Evolutionary conservation across 2,329 filamentous ascomycete species (phyloP).

Genomic region (Cercospora beticola): DNA sequence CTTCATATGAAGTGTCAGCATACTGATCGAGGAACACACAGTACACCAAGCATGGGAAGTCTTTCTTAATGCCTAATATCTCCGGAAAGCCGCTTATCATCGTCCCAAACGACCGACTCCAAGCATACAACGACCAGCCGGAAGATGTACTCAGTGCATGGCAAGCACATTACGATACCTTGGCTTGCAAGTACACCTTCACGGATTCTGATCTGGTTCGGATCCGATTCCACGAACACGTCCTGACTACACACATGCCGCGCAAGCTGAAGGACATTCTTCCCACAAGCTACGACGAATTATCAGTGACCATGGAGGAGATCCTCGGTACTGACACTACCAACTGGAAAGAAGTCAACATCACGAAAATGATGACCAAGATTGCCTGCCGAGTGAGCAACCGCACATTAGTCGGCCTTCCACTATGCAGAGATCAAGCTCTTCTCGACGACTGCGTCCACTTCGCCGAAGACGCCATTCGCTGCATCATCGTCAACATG

Average conservation of each 20-base stretch:
- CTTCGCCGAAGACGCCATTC: constrained; percentile 53
- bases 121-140: constrained; percentile 47
- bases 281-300: constrained; percentile 42
- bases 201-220: constrained; percentile 38
- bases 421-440: constrained; percentile 48
- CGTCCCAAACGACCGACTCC: constrained; percentile 24
- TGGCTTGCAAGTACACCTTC: constrained; percentile 45
- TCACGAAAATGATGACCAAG: constrained; percentile 38
- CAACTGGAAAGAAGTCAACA: constrained; percentile 39
- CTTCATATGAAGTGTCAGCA: no score
- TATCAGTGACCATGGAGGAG: constrained; percentile 37
- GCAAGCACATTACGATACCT: constrained; percentile 41
- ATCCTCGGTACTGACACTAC: constrained; percentile 41
- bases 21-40: not conserved
- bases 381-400: constrained; percentile 46
- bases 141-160: constrained; percentile 42
- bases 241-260: constrained; percentile 44
- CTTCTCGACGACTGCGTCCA: constrained; percentile 51
- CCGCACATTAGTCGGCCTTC: constrained; percentile 47
- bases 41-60: constrained; percentile 25
- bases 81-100: constrained; percentile 25
- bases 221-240: constrained; percentile 44
- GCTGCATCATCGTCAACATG: constrained; percentile 44
- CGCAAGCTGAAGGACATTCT: constrained; percentile 42
- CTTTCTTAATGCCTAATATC: constrained; percentile 29